A percentile compares a stretch with the other conserved stretches of the same genome.
phyloP scores from a whole-genome alignment of 495 filamentous ascomycete species.

The Halenospora varia region DNA sequence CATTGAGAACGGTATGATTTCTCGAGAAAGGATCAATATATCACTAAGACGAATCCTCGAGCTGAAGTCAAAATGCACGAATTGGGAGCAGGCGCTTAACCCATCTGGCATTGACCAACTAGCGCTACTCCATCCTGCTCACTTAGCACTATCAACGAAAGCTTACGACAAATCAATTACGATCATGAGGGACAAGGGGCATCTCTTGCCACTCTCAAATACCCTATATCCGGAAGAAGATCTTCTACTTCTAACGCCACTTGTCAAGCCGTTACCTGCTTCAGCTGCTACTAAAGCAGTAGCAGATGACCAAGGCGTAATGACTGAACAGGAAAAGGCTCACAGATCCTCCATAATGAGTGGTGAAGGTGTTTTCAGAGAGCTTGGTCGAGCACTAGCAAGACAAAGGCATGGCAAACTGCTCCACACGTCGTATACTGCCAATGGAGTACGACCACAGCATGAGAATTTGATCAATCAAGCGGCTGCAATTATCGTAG shows the following conservation, averaged over 20 bases:
- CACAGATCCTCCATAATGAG: slow-evolving; percentile 69
- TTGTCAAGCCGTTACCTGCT: slow-evolving; percentile 82
- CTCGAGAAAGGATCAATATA: slow-evolving; percentile 65
- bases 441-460: slow-evolving; percentile 81
- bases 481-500: slow-evolving; percentile 77
- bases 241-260: slow-evolving; percentile 72
- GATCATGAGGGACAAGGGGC: slow-evolving; percentile 77
- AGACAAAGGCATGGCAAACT: slow-evolving; percentile 77
- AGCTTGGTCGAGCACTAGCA: slow-evolving; percentile 75
- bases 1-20: slow-evolving; percentile 79
- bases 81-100: slow-evolving; percentile 79
- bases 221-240: slow-evolving; percentile 79
- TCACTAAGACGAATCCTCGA: slow-evolving; percentile 69
- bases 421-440: slow-evolving; percentile 86
- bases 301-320: slow-evolving; percentile 21
- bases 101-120: slow-evolving; percentile 68
- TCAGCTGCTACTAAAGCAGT: slow-evolving; percentile 62
- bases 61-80: slow-evolving; percentile 73
- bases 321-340: slow-evolving; percentile 51
- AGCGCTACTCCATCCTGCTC: slow-evolving; percentile 72
- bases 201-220: slow-evolving; percentile 71
- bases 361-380: slow-evolving; percentile 82
- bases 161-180: slow-evolving; percentile 86
- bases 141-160: slow-evolving; percentile 71
- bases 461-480: slow-evolving; percentile 87